A percentile compares a stretch with the other conserved stretches of the same genome.
phyloP scores from a whole-genome alignment of 257 asterid species.

The Ilex asprella region DNA sequence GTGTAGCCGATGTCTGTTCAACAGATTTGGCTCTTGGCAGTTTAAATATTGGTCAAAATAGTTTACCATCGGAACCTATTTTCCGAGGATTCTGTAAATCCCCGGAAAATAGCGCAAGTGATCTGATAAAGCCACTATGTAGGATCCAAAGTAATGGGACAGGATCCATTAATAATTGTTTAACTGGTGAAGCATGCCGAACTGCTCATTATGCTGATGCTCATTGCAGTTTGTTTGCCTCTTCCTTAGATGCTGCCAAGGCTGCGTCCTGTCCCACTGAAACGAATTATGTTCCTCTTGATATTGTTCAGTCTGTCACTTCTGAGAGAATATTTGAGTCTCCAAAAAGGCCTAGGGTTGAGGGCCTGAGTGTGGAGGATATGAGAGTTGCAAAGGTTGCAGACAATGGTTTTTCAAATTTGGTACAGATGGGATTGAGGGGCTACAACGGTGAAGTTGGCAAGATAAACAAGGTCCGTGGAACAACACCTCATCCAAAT shows the following conservation, averaged over 20 bases:
- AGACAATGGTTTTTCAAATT: conserved; percentile 41
- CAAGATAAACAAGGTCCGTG: conserved; percentile 32
- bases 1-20: conserved; percentile 30
- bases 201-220: conserved; percentile 14
- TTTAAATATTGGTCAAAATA: conserved; percentile 15
- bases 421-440: conserved; percentile 34
- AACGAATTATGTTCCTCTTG: conserved; percentile 14
- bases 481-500: conserved; percentile 23
- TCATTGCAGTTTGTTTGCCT: conserved; percentile 13
- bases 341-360: conserved; percentile 38
- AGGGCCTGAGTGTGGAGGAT: conserved; percentile 15
- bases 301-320: conserved; percentile 17
- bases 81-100: conserved; percentile 15
- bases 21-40: conserved; percentile 34
- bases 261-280: conserved; percentile 3
- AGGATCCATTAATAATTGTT: conserved; percentile 12
- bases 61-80: conserved; percentile 22
- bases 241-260: conserved; percentile 13
- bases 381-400: conserved; percentile 22
- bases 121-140: conserved; percentile 16
- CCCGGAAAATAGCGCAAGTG: conserved; percentile 19
- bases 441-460: conserved; percentile 24
- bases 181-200: conserved; percentile 14
- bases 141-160: conserved; percentile 21
- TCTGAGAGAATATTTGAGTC: conserved; percentile 22